These are phyloP conservation scores for Orbilia ellipsospora DNA, from an alignment of 2,329 filamentous ascomycete genomes.

Conservation along the genomic window DNA sequence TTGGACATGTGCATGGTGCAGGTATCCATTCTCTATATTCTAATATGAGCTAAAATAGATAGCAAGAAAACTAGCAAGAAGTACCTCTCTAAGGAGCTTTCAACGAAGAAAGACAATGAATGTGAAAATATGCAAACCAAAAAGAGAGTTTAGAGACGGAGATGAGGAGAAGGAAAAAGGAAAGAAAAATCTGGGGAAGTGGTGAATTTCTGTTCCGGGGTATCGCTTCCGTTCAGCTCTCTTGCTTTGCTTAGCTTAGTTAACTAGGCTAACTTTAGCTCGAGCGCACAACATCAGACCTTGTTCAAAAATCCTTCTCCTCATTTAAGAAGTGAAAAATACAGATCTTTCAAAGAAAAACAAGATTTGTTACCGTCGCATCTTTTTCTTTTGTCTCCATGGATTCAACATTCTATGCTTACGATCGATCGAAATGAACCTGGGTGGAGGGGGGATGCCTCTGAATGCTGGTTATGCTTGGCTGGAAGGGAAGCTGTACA, in stretches of 20 bases:
- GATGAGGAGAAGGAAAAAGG: not conserved
- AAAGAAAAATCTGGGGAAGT: slow-evolving; percentile 2
- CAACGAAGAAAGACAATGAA: not conserved
- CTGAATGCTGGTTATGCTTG: too few species aligned
- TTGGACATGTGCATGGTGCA: not conserved
- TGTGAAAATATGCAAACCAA: not conserved
- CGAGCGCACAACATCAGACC: not conserved
- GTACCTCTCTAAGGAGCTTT: not conserved
- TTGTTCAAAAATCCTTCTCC: too few species aligned
- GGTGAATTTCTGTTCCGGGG: not conserved
- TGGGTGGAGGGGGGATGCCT: too few species aligned
- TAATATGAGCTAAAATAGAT: not conserved
- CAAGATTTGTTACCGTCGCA: too few species aligned
- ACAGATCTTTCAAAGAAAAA: too few species aligned
- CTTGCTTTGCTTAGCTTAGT: too few species aligned
- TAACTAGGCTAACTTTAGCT: too few species aligned
- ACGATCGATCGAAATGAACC: too few species aligned
- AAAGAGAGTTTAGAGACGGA: not conserved
- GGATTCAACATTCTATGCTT: too few species aligned
- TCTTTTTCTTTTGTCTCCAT: too few species aligned
- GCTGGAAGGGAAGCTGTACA: too few species aligned
- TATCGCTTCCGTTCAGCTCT: not conserved
- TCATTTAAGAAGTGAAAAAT: too few species aligned
- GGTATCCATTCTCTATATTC: not conserved
- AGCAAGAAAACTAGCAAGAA: not conserved